Conservation (phyloP, 108 stramenopile species). For the Cyclotella distinguenda region DNA sequence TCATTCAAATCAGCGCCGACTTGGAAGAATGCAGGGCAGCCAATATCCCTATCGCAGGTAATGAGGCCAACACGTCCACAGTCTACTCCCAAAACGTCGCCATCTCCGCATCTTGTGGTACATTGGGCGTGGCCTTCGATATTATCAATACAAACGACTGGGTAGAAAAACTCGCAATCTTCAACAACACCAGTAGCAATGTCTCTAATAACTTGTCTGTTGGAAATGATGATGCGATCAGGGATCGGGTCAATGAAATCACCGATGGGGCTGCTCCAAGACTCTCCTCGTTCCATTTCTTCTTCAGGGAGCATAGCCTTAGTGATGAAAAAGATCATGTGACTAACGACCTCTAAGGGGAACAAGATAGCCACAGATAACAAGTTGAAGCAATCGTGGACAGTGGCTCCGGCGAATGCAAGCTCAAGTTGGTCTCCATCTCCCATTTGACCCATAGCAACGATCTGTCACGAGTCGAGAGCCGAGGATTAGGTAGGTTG, state of each 20-base stretch:
- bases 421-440: conserved; percentile 85
- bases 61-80: conserved; percentile 58
- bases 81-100: conserved; percentile 12
- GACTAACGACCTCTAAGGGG: conserved; percentile 71
- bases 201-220: conserved; percentile 76
- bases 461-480: conserved; percentile 61
- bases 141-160: conserved; percentile 48
- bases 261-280: conserved; percentile 82
- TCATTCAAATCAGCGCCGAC: conserved; percentile 58
- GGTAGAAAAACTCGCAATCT: conserved; percentile 61
- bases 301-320: conserved; percentile 59
- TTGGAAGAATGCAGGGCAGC: conserved; percentile 83
- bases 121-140: conserved; percentile 56
- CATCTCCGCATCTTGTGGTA: conserved; percentile 23
- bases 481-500: conserved; percentile 24
- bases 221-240: conserved; percentile 68
- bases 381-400: conserved; percentile 93
- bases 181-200: conserved; percentile 56
- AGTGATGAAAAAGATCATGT: conserved; percentile 62
- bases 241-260: conserved; percentile 70
- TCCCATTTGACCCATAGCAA: conserved; percentile 86
- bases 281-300: conserved; percentile 51
- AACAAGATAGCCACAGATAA: conserved; percentile 77
- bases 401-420: conserved; percentile 89
- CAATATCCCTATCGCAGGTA: too few species aligned